These are phyloP conservation scores for Pelargonium citronellum DNA, from an alignment of 441 rosid genomes.

Conservation along the genomic window DNA sequence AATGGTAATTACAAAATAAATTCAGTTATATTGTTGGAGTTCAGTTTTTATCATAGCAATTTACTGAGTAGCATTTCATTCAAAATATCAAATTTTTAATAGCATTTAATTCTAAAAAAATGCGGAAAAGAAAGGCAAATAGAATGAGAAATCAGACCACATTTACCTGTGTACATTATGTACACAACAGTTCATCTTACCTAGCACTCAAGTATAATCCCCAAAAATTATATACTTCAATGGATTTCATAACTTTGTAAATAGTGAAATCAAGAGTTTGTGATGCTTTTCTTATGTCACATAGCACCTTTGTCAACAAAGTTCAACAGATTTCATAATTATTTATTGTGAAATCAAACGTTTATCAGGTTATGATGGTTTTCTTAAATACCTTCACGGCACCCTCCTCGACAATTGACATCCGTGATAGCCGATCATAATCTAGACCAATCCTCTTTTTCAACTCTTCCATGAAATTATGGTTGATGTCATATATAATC, in stretches of 20 bases:
- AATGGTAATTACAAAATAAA: slow-evolving; percentile 10
- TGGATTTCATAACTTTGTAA: background rate
- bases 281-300: background rate
- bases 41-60: background rate
- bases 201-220: no score
- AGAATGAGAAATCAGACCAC: no score
- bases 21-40: slow-evolving; percentile 2
- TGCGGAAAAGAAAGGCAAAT: background rate
- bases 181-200: no score
- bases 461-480: slow-evolving; percentile 40
- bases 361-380: background rate
- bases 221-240: background rate
- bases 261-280: background rate
- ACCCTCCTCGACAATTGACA: slow-evolving; percentile 57
- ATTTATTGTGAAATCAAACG: background rate
- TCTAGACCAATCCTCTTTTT: slow-evolving; percentile 45
- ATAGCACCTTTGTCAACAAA: no score
- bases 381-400: slow-evolving; percentile 40
- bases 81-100: no score
- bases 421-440: slow-evolving; percentile 40
- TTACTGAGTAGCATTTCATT: background rate
- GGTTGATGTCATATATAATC: slow-evolving; percentile 50
- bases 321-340: background rate
- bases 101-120: background rate
- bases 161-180: no score